Evolutionary conservation across 257 asterid genomes (phyloP).

Genomic region (Rauvolfia tetraphylla): DNA sequence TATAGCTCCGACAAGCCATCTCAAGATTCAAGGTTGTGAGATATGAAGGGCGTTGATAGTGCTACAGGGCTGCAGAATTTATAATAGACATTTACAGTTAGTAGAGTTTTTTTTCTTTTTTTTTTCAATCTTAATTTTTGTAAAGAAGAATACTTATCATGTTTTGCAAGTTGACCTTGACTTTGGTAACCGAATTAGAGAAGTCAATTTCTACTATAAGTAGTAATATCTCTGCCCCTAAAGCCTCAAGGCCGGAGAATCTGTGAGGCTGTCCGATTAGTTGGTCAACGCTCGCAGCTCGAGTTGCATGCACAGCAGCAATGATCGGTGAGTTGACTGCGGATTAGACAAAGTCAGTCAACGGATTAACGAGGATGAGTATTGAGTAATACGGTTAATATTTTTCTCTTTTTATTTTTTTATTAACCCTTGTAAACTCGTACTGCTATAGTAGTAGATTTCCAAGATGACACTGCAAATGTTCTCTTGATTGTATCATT

Average conservation of each 20-base stretch:
- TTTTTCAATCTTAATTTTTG: not conserved
- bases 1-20: constrained; percentile 1
- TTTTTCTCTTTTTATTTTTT: too few relatives aligned
- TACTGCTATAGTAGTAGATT: too few relatives aligned
- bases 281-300: not conserved
- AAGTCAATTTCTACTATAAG: too few relatives aligned
- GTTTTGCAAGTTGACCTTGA: not conserved
- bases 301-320: too few relatives aligned
- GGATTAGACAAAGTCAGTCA: not conserved
- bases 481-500: too few relatives aligned
- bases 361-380: too few relatives aligned
- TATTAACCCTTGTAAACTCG: too few relatives aligned
- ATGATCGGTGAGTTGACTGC: not conserved
- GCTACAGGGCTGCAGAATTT: too few relatives aligned
- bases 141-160: not conserved
- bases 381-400: too few relatives aligned
- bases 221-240: too few relatives aligned
- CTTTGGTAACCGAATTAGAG: not conserved
- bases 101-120: not conserved
- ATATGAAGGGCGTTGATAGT: not conserved
- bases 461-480: too few relatives aligned
- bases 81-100: not conserved
- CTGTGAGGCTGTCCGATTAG: not conserved
- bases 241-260: too few relatives aligned
- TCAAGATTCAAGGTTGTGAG: not conserved